Evolutionary conservation across 2,329 filamentous ascomycete genomes (phyloP).

Genomic region (Arthrobotrys pseudoclavata): DNA sequence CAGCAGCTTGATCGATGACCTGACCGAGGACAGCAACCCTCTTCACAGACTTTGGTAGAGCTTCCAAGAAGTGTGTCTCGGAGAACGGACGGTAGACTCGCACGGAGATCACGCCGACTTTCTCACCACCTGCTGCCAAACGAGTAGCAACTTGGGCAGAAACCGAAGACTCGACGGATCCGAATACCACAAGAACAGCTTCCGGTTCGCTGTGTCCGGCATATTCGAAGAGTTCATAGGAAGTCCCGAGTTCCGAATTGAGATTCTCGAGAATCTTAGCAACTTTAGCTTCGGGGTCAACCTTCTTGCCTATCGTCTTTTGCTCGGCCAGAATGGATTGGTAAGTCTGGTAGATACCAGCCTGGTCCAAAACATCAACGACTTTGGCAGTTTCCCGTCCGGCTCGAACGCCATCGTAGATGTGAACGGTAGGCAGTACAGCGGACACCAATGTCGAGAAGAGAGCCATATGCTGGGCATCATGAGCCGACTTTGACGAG

Average conservation of each 20-base stretch:
- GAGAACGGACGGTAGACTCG: constrained; percentile 95
- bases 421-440: constrained; percentile 84
- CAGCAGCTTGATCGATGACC: constrained; percentile 79
- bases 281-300: constrained; percentile 80
- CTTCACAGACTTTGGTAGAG: constrained; percentile 80
- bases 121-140: constrained; percentile 79
- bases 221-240: constrained; percentile 95
- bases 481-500: constrained; percentile 85
- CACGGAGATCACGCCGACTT: constrained; percentile 89
- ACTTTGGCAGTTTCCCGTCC: constrained; percentile 85
- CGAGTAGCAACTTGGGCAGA: constrained; percentile 83
- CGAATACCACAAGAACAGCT: constrained; percentile 89
- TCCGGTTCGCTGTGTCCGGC: constrained; percentile 84
- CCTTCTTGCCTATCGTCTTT: constrained; percentile 76
- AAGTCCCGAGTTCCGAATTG: constrained; percentile 92
- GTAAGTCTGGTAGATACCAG: constrained; percentile 78
- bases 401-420: constrained; percentile 87
- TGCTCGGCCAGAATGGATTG: constrained; percentile 75
- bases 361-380: constrained; percentile 82
- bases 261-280: constrained; percentile 78
- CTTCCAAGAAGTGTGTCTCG: constrained; percentile 90
- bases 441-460: constrained; percentile 84
- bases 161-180: constrained; percentile 89
- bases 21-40: constrained; percentile 90
- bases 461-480: constrained; percentile 95